Evolutionary conservation across 2,329 filamentous ascomycete species (phyloP).

Genomic region (Thermoascus crustaceus): DNA sequence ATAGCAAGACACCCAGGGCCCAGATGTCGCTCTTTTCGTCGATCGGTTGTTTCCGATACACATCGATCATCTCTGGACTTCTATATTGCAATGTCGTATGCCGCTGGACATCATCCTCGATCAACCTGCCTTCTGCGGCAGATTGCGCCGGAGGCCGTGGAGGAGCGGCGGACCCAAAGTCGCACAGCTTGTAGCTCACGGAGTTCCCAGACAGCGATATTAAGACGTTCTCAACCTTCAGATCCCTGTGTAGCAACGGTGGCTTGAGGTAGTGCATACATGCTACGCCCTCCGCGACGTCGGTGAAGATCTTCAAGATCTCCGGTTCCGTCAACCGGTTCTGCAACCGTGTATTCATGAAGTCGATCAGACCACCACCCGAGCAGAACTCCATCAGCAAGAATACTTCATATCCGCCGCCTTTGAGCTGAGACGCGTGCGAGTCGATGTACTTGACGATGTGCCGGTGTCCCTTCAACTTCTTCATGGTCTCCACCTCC

Average conservation of each 20-base stretch:
- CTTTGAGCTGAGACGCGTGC: constrained; percentile 86
- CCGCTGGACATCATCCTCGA: constrained; percentile 94
- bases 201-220: constrained; percentile 63
- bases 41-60: constrained; percentile 91
- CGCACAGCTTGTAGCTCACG: constrained; percentile 87
- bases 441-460: constrained; percentile 99
- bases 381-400: constrained; percentile 96
- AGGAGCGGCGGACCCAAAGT: constrained; percentile 87
- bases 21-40: constrained; percentile 99
- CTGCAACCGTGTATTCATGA: constrained; percentile 97
- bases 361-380: constrained; percentile 93
- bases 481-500: constrained; percentile 99
- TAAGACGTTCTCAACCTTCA: constrained; percentile 97
- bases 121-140: constrained; percentile 77
- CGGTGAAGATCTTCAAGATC: constrained; percentile 92
- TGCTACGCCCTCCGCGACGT: constrained; percentile 90
- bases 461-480: constrained; percentile 87
- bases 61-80: constrained; percentile 97
- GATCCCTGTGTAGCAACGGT: constrained; percentile 79
- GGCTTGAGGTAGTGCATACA: constrained; percentile 99
- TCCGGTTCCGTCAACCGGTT: constrained; percentile 95
- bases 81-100: constrained; percentile 97
- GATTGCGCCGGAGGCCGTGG: constrained; percentile 79
- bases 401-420: constrained; percentile 95
- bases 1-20: constrained; percentile 88